Evolutionary conservation across 2,329 filamentous ascomycete genomes (phyloP).

Genomic region (Torrubiella hemipterigena): DNA sequence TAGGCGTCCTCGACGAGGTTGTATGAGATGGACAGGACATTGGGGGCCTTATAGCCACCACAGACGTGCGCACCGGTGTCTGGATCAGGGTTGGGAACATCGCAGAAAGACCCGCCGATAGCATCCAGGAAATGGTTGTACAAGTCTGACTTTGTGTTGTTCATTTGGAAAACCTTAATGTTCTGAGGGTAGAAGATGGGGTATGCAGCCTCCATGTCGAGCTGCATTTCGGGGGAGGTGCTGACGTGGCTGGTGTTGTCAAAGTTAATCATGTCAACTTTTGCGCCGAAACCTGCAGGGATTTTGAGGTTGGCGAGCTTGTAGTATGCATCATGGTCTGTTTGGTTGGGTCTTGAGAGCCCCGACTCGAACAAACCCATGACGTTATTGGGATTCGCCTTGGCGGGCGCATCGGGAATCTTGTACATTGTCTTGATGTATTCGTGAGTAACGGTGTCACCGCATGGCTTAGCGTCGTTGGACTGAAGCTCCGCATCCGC

Average conservation of each 20-base stretch:
- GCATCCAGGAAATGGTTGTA: constrained; percentile 37
- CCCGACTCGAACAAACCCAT: constrained; percentile 40
- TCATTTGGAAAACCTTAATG: constrained; percentile 36
- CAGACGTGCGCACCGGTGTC: constrained; percentile 27
- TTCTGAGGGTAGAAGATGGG: constrained; percentile 39
- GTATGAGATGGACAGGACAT: constrained; percentile 29
- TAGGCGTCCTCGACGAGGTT: constrained; percentile 33
- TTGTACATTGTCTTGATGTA: constrained; percentile 37
- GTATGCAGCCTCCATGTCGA: constrained; percentile 36
- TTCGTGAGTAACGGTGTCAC: constrained; percentile 40
- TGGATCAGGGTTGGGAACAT: constrained; percentile 31
- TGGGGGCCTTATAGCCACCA: constrained; percentile 9
- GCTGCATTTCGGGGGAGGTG: constrained; percentile 20
- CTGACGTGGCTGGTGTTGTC: constrained; percentile 3
- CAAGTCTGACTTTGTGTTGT: constrained; percentile 18
- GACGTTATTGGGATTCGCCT: constrained; percentile 25
- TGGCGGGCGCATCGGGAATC: constrained; percentile 19
- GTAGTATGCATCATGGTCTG: constrained; percentile 36
- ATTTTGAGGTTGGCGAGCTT: constrained; percentile 18
- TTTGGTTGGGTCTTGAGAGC: constrained; percentile 36
- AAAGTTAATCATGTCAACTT: constrained; percentile 7
- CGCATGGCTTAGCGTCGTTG: constrained; percentile 22
- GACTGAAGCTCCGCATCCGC: too few relatives aligned
- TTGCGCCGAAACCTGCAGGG: constrained; percentile 6
- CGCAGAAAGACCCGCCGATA: constrained; percentile 40